Base-by-base conservation (phyloP, 2,329 filamentous ascomycete species). In the Lojkania enalia region DNA sequence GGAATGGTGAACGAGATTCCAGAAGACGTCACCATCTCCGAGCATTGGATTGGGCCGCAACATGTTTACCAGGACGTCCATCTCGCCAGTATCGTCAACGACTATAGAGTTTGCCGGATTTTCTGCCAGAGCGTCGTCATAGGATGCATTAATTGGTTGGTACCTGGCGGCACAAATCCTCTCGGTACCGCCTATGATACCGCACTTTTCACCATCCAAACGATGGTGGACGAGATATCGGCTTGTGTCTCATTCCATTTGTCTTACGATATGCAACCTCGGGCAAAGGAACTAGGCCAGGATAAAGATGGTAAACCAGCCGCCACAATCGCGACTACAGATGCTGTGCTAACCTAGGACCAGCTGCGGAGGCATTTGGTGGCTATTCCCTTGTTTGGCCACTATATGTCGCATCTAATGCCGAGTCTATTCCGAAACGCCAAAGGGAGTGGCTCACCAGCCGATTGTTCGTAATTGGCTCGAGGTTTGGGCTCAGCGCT, bases 381-480 rank as follows among this genome's bases (percentile, higher is more conserved):
- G 69, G 64, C 6, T 73, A 71, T 52, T 66, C 67, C 11, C 56
- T 71, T 39, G 66, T 71, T 3, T 72, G 70, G 69, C 70, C 70
- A 2, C 54, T 73, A 2, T 72, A 68, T 37, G 67, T 72, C 13
- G 63, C 64, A 5, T 60, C 64, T 6, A 69, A 70, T 29, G 63
- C 69, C 0, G 66, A 70, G 20, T 66, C 58, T 0, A 57, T 72
- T 4, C 58, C 68, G 1, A 59, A 66, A 37, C 49, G 49, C 5
- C 70, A 73, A 42, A 58, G 63, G 14, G 57, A 66, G 23, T 73
- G 70, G 70, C 46, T 73, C 2, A 52, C 57, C 1, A 63, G 64
- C 13, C 58, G 68, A 13, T 51, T 73, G n/a, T 58, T 55, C 11
- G 51, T 62, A 20, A 71, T 73, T 16, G 69, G 69, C 0, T 62